Evolutionary conservation across 2,329 filamentous ascomycete genomes (phyloP).

Genomic region (Chrysosphaeria jannelii): DNA sequence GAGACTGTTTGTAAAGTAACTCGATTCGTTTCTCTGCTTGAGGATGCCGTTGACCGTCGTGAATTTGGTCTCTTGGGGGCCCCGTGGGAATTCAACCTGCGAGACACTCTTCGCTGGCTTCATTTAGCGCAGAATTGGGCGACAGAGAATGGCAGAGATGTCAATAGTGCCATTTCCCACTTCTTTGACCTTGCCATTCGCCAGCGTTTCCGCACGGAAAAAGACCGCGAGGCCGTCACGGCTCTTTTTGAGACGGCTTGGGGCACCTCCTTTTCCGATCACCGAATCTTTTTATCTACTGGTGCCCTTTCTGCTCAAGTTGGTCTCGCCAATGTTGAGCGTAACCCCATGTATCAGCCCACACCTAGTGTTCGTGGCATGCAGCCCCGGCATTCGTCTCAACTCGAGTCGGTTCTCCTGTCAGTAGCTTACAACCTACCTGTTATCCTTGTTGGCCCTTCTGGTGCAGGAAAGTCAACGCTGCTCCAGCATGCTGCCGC

Average conservation of each 20-base stretch:
- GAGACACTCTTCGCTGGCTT: slow-evolving; percentile 72
- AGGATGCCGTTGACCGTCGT: slow-evolving; percentile 33
- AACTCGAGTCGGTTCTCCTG: slow-evolving; percentile 64
- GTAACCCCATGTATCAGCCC: slow-evolving; percentile 24
- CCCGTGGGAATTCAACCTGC: slow-evolving; percentile 89
- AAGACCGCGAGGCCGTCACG: slow-evolving; percentile 34
- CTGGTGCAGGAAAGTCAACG: slow-evolving; percentile 64
- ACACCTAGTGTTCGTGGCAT: slow-evolving; percentile 17
- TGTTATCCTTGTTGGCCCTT: slow-evolving; percentile 59
- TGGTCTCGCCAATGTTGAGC: slow-evolving; percentile 39
- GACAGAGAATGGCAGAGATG: too few relatives aligned
- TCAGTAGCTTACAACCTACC: slow-evolving; percentile 70
- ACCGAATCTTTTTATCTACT: slow-evolving; percentile 43
- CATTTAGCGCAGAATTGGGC: slow-evolving; percentile 20
- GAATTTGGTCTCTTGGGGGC: slow-evolving; percentile 32
- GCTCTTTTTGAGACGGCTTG: slow-evolving; percentile 38
- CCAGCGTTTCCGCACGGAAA: slow-evolving; percentile 54
- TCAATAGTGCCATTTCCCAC: slow-evolving; percentile 29
- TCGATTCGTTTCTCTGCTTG: slow-evolving; percentile 50
- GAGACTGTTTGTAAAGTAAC: slow-evolving; percentile 38
- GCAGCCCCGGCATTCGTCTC: slow-evolving; percentile 25
- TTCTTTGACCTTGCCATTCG: slow-evolving; percentile 58
- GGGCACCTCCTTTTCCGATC: slow-evolving; percentile 16
- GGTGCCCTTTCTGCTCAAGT: slow-evolving; percentile 40
- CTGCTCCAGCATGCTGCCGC: slow-evolving; percentile 59